phyloP scores from a whole-genome alignment of 2,329 filamentous ascomycete species.

The Cladosporium sp. region DNA sequence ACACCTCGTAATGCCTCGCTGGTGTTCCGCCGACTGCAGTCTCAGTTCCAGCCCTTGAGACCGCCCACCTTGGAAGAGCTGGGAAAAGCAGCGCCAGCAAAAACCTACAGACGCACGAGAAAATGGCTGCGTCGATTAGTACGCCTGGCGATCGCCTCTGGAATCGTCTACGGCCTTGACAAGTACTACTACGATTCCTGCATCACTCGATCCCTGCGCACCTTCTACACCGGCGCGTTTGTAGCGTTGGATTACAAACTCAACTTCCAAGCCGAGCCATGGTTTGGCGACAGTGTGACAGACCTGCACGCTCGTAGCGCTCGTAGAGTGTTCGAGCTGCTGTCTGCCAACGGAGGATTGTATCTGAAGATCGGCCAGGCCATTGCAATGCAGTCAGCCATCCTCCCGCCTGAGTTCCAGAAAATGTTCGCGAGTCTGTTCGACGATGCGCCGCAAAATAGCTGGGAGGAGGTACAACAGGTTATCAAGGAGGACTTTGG shows the following conservation, averaged over 20 bases:
- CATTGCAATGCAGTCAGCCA: constrained; percentile 95
- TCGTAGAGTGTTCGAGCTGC: constrained; percentile 72
- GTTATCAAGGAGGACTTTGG: constrained; percentile 87
- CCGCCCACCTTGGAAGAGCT: constrained; percentile 77
- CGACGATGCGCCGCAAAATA: constrained; percentile 91
- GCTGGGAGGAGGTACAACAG: constrained; percentile 77
- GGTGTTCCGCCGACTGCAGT: constrained; percentile 19
- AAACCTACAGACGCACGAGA: constrained; percentile 64
- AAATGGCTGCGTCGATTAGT: constrained; percentile 75
- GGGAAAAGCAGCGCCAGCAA: constrained; percentile 66
- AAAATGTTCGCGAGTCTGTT: constrained; percentile 97
- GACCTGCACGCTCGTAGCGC: constrained; percentile 82
- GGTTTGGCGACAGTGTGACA: constrained; percentile 66
- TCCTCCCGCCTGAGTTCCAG: constrained; percentile 90
- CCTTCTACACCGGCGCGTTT: constrained; percentile 73
- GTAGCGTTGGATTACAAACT: constrained; percentile 93
- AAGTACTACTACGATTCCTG: constrained; percentile 72
- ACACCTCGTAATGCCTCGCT: neutral
- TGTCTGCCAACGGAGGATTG: constrained; percentile 82
- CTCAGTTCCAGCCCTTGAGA: constrained; percentile 40
- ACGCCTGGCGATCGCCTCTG: constrained; percentile 57
- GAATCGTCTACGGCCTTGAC: constrained; percentile 65
- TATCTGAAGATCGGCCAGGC: constrained; percentile 98
- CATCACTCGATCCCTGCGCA: constrained; percentile 71
- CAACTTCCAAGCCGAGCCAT: constrained; percentile 81